phyloP scores from a whole-genome alignment of 2,329 filamentous ascomycete species.

The Hypoxylon sp. region DNA sequence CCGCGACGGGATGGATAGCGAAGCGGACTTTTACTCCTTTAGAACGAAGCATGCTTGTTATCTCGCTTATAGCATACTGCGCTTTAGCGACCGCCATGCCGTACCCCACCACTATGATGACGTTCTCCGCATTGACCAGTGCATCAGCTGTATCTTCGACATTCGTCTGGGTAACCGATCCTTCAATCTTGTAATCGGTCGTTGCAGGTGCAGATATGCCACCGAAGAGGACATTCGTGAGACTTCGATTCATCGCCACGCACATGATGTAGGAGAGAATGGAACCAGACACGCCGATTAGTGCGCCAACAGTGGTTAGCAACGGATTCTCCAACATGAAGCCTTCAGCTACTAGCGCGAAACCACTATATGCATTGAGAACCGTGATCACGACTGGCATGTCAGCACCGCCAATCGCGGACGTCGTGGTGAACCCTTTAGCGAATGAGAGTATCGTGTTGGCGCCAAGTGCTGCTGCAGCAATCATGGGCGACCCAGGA shows the following conservation, averaged over 20 bases:
- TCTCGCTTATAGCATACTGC: slow-evolving; percentile 88
- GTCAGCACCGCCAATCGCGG: slow-evolving; percentile 90
- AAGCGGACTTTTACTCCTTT: slow-evolving; percentile 85
- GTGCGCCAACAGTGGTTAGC: slow-evolving; percentile 82
- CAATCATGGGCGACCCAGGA: slow-evolving; percentile 79
- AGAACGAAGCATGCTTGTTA: slow-evolving; percentile 75
- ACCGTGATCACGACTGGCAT: slow-evolving; percentile 95
- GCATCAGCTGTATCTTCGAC: slow-evolving; percentile 83
- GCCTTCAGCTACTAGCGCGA: slow-evolving; percentile 87
- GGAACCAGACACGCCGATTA: slow-evolving; percentile 88
- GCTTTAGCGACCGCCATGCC: slow-evolving; percentile 96
- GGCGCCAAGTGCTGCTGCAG: slow-evolving; percentile 78
- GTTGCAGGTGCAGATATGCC: slow-evolving; percentile 73
- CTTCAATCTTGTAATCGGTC: slow-evolving; percentile 78
- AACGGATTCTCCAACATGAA: slow-evolving; percentile 91
- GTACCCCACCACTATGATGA: slow-evolving; percentile 91
- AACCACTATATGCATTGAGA: slow-evolving; percentile 89
- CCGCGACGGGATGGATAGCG: slow-evolving; percentile 89
- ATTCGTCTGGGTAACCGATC: slow-evolving; percentile 78
- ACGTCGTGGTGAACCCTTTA: slow-evolving; percentile 87
- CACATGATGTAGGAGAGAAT: slow-evolving; percentile 90
- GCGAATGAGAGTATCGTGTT: slow-evolving; percentile 82
- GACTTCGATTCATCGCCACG: slow-evolving; percentile 87
- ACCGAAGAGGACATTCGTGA: slow-evolving; percentile 90
- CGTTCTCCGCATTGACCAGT: slow-evolving; percentile 78